phyloP scores from a whole-genome alignment of 2,329 filamentous ascomycete genomes.

The Corinectria fuckeliana region DNA sequence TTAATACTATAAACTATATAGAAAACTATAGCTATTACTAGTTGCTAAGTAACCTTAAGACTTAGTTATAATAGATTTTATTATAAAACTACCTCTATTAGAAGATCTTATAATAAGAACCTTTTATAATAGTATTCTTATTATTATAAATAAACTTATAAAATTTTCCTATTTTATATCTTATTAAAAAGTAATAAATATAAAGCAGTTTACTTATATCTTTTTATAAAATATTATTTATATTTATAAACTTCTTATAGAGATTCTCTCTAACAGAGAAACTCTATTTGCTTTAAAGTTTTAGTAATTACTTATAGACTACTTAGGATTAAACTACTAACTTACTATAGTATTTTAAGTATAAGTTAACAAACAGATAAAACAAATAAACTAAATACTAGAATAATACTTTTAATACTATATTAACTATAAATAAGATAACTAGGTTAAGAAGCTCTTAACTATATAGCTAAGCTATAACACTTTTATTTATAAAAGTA shows the following conservation, averaged over 20 bases:
- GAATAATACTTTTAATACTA: constrained; percentile 12
- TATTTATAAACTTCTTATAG: constrained; percentile 4
- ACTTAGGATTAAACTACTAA: background rate
- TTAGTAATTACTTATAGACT: constrained; percentile 13
- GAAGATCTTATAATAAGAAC: constrained; percentile 7
- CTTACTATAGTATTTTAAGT: background rate
- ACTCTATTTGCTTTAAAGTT: constrained; percentile 6
- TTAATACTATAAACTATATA: too few relatives aligned
- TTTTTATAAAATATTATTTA: constrained; percentile 11
- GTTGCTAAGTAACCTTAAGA: too few relatives aligned
- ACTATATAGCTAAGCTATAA: constrained; percentile 9
- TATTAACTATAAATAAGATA: constrained; percentile 11
- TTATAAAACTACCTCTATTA: too few relatives aligned
- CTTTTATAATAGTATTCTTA: constrained; percentile 19
- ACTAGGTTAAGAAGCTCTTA: constrained; percentile 4
- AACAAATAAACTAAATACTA: background rate
- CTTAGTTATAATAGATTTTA: too few relatives aligned
- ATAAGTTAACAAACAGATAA: constrained; percentile 1
- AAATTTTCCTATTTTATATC: constrained; percentile 12
- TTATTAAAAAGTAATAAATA: constrained; percentile 4
- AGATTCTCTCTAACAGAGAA: constrained; percentile 15
- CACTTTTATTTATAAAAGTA: background rate
- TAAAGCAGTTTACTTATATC: constrained; percentile 10
- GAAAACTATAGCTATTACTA: too few relatives aligned
- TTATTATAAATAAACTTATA: constrained; percentile 12